Evolutionary conservation across 148 eudicot genomes (phyloP), one percentile per base, ranked within the genome.

Genomic region (Silene uniflora): DNA sequence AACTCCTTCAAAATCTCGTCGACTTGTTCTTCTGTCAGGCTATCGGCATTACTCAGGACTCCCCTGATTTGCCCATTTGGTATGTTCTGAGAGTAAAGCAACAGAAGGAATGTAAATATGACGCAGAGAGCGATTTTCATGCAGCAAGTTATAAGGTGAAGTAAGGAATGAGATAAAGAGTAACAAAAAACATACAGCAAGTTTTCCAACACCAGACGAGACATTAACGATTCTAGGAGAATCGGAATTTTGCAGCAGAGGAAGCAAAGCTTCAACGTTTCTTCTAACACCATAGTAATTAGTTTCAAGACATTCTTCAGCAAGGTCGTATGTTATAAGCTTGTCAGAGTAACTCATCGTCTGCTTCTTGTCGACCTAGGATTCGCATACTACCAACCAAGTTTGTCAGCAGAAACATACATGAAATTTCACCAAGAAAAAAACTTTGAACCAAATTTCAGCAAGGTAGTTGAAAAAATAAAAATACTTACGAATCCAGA

Each of bases 201-300:
- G 77, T 67, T 79, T 74, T 17, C 88, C 89, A 3, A 29, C 18
- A 22, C 9, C 0, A 66, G 91, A 85, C 44, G 88, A 76, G 54
- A 88, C 82, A 56, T 85, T 86, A 18, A 91, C 84, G 39, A 89
- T 80, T 35, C 90, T 81, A 6, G 91, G 84, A 0, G 97, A 88
- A 67, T 83, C 82, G 9, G 93, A 89, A 39, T 77, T 14, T 10
- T 78, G 70, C 14, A 90, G 93, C n/a, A 88, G 86, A 27, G 89
- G 89, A 59, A 85, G 56, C 23, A 88, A 55, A n/a, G 80, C 85
- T 79, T 90, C 86, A 35, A 67, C 63, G 70, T 76, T 82, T 54
- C 79, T 72, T 74, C 79, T 88, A 7, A 76, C 82, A 1, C 93
- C 91, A 35, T 85, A 81, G 76, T 88, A 85, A 63, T 90, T 86